These are phyloP conservation scores for Eremothecium sinecaudum DNA, from an alignment of 1,139 yeast genomes.

Conservation along the genomic window DNA sequence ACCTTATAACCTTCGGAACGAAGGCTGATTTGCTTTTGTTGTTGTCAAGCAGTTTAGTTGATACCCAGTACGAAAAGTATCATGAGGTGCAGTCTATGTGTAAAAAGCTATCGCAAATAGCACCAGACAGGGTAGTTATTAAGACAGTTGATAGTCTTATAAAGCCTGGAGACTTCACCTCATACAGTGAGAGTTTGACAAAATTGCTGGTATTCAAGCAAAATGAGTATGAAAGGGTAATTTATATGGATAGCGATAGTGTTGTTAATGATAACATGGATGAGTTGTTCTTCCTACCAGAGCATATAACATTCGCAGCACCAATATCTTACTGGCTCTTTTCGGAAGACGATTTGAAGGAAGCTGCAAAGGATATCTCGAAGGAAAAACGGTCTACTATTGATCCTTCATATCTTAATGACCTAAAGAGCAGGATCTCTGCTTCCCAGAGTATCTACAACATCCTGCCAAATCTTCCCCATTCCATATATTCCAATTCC, in stretches of 20 bases:
- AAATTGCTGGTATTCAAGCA: slow-evolving; percentile 45
- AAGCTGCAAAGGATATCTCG: slow-evolving; percentile 18
- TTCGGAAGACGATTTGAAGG: slow-evolving; percentile 16
- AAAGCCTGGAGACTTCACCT: slow-evolving; percentile 23
- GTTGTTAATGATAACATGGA: slow-evolving; percentile 33
- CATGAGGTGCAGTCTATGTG: slow-evolving; percentile 10
- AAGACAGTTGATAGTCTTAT: slow-evolving; percentile 23
- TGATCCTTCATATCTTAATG: slow-evolving; percentile 18
- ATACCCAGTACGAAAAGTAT: slow-evolving; percentile 9
- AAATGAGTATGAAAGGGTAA: slow-evolving; percentile 39
- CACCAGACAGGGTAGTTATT: slow-evolving; percentile 24
- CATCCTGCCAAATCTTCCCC: slow-evolving; percentile 28
- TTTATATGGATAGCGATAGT: slow-evolving; percentile 39
- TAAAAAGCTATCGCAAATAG: slow-evolving; percentile 14
- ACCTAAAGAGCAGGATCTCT: slow-evolving; percentile 16
- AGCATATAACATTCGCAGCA: slow-evolving; percentile 28
- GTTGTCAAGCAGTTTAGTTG: slow-evolving; percentile 23
- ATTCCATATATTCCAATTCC: no score
- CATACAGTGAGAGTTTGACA: slow-evolving; percentile 48
- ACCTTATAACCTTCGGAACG: slow-evolving; percentile 30
- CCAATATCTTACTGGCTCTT: slow-evolving; percentile 28
- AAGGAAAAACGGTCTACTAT: slow-evolving; percentile 16
- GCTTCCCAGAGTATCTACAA: slow-evolving; percentile 25
- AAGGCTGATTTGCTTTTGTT: slow-evolving; percentile 36
- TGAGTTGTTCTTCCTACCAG: slow-evolving; percentile 41